Base-by-base conservation (phyloP, 371 early-diverging fungal species). In the Thermomucor indicae-seudaticae region DNA sequence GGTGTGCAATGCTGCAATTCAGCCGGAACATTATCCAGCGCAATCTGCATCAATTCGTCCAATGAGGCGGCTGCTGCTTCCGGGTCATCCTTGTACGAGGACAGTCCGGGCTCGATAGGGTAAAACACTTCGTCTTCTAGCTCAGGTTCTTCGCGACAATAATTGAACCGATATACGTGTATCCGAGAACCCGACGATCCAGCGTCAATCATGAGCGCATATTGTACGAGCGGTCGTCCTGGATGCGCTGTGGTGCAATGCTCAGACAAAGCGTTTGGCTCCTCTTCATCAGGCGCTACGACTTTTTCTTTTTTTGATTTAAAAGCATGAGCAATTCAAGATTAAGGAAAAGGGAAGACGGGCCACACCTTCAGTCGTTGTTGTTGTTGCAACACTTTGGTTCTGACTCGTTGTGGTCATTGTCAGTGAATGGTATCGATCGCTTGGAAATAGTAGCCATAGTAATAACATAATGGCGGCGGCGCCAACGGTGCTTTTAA, bases 131-230 rank as follows among this genome's bases (percentile, higher is more conserved):
- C 98, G 57, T 86, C 79, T 48, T 88, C 89, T 19, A 89, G 66
- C 27, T 75, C 70, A 8, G 75, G 75, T 28, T 85, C 82, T 27
- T 70, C 64, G 51, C 87, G 78, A 76, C 97, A 96, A 64, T 87
- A 83, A 64, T 91, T 90, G 70, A 86, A 86, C 43, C 83, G 78
- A 80, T 96, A 97, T 39, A 95, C 91, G 60, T 97, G 98, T 45
- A 97, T 90, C 17, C 98, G 86, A 1, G 95, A 93, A 16, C 98
- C 98, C n/a, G 95, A 93, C 3, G 95, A 94, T 6, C 98, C 98
- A 27, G 98, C 98, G 60, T 97, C 98, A 42, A 97, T 67, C 86
- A 97, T 92, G 45, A 86, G 57, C 24, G 81, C 83, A 61, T 86
- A 82, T 55, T 84, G 80, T 34, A 80, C 65, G 22, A 79, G 49